Evolutionary conservation across 306 rosid species (phyloP).

Genomic region (Argentina anserina): DNA sequence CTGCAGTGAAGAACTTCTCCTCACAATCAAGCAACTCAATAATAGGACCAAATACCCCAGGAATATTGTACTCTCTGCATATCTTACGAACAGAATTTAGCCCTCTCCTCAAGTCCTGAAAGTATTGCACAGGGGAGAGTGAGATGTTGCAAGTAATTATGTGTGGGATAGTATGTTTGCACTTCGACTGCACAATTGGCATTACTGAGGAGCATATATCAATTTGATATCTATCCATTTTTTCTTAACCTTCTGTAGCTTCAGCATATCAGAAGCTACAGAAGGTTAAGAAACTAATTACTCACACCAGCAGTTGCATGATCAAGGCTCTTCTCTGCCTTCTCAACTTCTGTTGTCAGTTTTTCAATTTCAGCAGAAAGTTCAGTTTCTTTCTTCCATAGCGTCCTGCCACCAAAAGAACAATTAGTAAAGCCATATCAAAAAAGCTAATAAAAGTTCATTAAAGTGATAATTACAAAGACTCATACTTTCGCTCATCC

Average conservation of each 20-base stretch:
- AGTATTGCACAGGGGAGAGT: conserved; percentile 14
- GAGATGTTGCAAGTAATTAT: neutral
- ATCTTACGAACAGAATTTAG: conserved; percentile 84
- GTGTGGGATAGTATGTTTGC: neutral
- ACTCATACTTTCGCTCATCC: conserved; percentile 69
- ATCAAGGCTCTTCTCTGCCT: conserved; percentile 94
- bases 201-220: conserved; percentile 6
- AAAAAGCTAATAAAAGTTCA: neutral
- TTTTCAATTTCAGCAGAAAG: conserved; percentile 86
- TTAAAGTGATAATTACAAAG: neutral
- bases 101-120: conserved; percentile 94
- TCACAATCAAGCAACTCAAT: conserved; percentile 91
- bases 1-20: conserved; percentile 88
- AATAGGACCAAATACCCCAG: conserved; percentile 92
- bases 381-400: conserved; percentile 73
- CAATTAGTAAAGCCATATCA: conserved; percentile 13
- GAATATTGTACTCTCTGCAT: conserved; percentile 58
- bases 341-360: conserved; percentile 81
- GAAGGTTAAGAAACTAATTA: conserved; percentile 28
- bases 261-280: conserved; percentile 23
- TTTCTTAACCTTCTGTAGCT: no score
- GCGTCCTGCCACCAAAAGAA: conserved; percentile 45
- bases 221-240: conserved; percentile 22
- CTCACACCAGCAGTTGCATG: conserved; percentile 99
- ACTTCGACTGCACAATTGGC: neutral